These are phyloP conservation scores for Ceratobasidium sp. DNA, from an alignment of 1,284 basidiomycete genomes.

Conservation along the genomic window DNA sequence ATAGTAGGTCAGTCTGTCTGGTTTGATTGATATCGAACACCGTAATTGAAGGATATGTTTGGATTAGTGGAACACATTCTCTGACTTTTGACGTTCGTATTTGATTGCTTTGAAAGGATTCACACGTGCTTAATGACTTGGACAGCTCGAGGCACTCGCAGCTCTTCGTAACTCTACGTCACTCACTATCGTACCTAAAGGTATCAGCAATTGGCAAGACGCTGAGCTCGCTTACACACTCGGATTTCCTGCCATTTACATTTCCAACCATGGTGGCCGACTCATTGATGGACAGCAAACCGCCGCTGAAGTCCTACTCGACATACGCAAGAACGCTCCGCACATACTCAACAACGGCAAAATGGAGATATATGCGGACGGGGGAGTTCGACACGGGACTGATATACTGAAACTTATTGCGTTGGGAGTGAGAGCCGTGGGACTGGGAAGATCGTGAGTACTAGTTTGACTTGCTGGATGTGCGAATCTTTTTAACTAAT, in stretches of 20 bases:
- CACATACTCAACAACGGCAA: conserved; percentile 49
- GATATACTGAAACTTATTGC: conserved; percentile 51
- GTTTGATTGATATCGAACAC: not conserved
- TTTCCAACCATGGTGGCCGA: conserved; percentile 56
- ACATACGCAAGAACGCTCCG: conserved; percentile 52
- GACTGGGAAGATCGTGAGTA: conserved; percentile 48
- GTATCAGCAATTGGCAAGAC: conserved; percentile 53
- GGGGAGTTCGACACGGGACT: conserved; percentile 50
- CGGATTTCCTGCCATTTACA: conserved; percentile 54
- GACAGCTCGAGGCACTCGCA: not conserved
- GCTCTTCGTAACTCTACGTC: conserved; percentile 1
- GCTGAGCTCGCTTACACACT: conserved; percentile 53
- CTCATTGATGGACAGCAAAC: conserved; percentile 55
- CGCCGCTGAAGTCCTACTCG: conserved; percentile 52
- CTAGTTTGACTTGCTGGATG: not conserved
- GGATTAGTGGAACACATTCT: not conserved
- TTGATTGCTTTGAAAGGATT: not conserved
- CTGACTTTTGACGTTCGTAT: conserved; percentile 7
- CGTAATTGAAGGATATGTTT: not conserved
- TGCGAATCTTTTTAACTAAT: not conserved
- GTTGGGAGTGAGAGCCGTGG: conserved; percentile 51
- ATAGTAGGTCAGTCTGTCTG: not conserved
- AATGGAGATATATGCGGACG: conserved; percentile 53
- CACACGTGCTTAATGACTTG: not conserved
- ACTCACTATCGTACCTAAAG: conserved; percentile 43